Base-by-base conservation (phyloP, 2,329 filamentous ascomycete genomes). In the Penicillium expansum region DNA sequence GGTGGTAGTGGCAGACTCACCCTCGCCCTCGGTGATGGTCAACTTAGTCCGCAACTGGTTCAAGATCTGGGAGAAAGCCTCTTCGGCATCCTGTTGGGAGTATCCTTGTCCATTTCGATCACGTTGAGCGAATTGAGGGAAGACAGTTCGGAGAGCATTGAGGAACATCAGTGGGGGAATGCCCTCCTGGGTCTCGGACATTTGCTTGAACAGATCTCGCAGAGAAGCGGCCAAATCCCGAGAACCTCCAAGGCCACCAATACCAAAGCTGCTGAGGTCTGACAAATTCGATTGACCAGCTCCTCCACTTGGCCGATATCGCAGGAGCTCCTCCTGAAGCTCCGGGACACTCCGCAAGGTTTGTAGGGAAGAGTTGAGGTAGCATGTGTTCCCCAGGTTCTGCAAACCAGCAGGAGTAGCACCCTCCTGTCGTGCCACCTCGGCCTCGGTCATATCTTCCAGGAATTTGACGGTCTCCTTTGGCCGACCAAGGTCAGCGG, bases 61-160 rank as follows among this genome's bases (percentile, higher is more conserved):
- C 6, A 99, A 79, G 60, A 99, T 95, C 72, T 97, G 93, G 20
- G 93, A 94, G 92, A 93, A 99, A 45, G 93, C 94, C 75, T 99
- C 94, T 75, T 99, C 94, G 1, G 94, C 94, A 78, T 99, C 94
- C 76, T 99, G 94, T 76, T 99, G 94, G n/a, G 94, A 92, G 70
- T 88, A 97, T 7, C 90, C 92, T 56, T 88, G 82, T 22, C 91
- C 90, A 32, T 88, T 87, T 72, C 90, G 92, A 54, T 91, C 86
- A 69, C 86, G 88, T 77, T 99, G 92, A 11, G 91, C 92, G 71
- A 99, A 99, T 71, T 97, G 94, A 10, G 94, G 94, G 70, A 91
- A 97, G 0, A 86, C 83, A 29, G 81, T 81, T 59, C 93, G 88
- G 16, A 99, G 82, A 4, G 91, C 85, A 66, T 86, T 87, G 58